Evolutionary conservation across 1,284 basidiomycete genomes (phyloP), one percentile per base, ranked within the genome.

Genomic region (Wolfiporia cocos): DNA sequence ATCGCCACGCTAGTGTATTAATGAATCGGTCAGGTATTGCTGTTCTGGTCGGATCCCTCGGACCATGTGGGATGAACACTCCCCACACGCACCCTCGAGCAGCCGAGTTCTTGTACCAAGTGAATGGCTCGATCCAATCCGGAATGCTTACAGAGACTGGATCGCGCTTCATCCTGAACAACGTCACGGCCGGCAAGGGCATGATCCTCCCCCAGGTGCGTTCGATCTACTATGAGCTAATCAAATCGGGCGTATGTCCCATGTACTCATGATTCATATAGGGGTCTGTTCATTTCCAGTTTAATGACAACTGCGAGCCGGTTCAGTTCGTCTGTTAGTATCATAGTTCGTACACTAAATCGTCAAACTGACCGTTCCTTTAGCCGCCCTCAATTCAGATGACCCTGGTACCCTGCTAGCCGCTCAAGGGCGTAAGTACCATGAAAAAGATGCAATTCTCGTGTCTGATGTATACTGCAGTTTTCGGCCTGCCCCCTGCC

Each of bases 81-180:
- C 64, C 65, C 5, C 65, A 67, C 52, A 61, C 54, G 15, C 64
- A 67, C 43, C 64, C 64, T 3, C 63, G 64, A 18, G 64, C 63
- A 2, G 59, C 63, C 12, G 65, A 66, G 52, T 59, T 67, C 42
- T 54, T 65, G 42, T 58, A 61, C 46, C 44, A 55, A 37, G 50
- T 66, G 31, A 65, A 64, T 49, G 59, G 59, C 19, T 58, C 58
- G 14, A 43, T 66, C 30, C 53, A 55, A 20, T 54, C 52, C 4
- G 64, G 64, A 30, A 59, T 63, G 49, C 51, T 67, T 40, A 50
- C 54, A 3, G 64, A 67, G 54, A 66, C 65, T 46, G 58, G 56
- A 22, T 57, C 52, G 4, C 59, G 64, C 33, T 63, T 64, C 44
- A 54, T 66, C 40, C 48, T 55, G 50, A 63, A 62, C 43, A 54